Conservation (phyloP, 2,329 filamentous ascomycete species). For the Cladosporium oxysporum region DNA sequence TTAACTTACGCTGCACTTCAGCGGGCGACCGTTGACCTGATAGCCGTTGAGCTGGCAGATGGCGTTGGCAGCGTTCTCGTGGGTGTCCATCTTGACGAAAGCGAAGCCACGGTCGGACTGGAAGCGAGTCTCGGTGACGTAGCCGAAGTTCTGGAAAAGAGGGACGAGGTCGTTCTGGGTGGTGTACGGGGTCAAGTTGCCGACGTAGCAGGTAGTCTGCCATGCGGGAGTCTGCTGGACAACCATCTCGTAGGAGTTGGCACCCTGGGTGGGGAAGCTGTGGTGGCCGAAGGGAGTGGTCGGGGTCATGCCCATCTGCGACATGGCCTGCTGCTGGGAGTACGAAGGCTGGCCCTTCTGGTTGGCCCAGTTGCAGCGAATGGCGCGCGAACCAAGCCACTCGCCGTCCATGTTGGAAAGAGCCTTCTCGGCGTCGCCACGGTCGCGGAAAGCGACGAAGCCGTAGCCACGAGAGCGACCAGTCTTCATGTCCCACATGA, state of each 20-base stretch:
- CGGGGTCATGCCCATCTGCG: conserved; percentile 95
- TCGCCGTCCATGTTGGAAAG: conserved; percentile 98
- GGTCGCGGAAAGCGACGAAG: conserved; percentile 95
- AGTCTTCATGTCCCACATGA: conserved; percentile 99
- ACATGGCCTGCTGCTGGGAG: conserved; percentile 95
- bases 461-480: conserved; percentile 95
- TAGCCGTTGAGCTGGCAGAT: conserved; percentile 98
- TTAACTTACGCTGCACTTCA: conserved; percentile 96
- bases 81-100: conserved; percentile 98
- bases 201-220: conserved; percentile 98
- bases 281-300: conserved; percentile 96
- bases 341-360: conserved; percentile 99
- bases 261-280: conserved; percentile 86
- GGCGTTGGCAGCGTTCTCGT: conserved; percentile 97
- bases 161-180: conserved; percentile 96
- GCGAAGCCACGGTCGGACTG: conserved; percentile 97
- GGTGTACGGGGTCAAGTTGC: conserved; percentile 96
- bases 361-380: conserved; percentile 99
- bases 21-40: conserved; percentile 91
- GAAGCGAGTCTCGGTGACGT: conserved; percentile 95
- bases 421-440: conserved; percentile 90
- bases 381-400: conserved; percentile 96
- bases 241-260: conserved; percentile 97
- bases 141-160: conserved; percentile 97
- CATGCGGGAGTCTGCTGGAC: conserved; percentile 91